Evolutionary conservation across 805 yeast species (phyloP), one percentile per base, ranked within the genome.

Genomic region (Kluyveromyces starmeri): DNA sequence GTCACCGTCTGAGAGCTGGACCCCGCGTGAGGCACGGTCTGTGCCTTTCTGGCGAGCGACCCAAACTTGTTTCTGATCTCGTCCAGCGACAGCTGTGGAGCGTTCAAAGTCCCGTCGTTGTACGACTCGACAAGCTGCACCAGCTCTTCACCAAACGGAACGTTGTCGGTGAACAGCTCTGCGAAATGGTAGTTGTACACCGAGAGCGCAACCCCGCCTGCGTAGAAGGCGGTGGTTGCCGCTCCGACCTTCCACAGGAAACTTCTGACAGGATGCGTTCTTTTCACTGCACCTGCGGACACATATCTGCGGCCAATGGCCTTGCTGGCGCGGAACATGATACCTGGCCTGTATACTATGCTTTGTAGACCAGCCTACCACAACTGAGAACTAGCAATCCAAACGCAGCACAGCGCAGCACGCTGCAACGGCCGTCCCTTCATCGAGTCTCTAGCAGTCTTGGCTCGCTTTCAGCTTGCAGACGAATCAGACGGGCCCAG

Each of bases 121-220:
- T 53, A 47, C 7, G 57, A 60, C 43, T 78, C 83, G 34, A 70
- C 61, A 7, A 53, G 46, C 35, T 73, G 71, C 20, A 78, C 67
- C 20, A 71, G 58, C 15, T 58, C 56, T 46, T 75, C 81, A 24
- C 76, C 83, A 33, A 69, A 65, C 13, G 92, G 92, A 28, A 79
- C 71, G 39, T 70, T 70, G 43, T 76, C 77, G 15, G 75, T 65
- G 55, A 76, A 79, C 29, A 64, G 43, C 44, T 79, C 83, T 44
- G 73, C 77, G 51, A 78, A 68, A 12, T 71, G 63, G 44, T 77
- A 81, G 48, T 67, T 67, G 41, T 70, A 60, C 20, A 74, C 60
- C 10, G 85, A 65, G 37, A 68, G 58, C 34, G 69, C 72, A n/a
- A 75, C 69, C 35, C 83, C 84, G 22, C 68, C 75, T 22, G 71